Evolutionary conservation across 139 green algal genomes (phyloP), one percentile per base, ranked within the genome.

Genomic region (Yamagishiella unicocca): DNA sequence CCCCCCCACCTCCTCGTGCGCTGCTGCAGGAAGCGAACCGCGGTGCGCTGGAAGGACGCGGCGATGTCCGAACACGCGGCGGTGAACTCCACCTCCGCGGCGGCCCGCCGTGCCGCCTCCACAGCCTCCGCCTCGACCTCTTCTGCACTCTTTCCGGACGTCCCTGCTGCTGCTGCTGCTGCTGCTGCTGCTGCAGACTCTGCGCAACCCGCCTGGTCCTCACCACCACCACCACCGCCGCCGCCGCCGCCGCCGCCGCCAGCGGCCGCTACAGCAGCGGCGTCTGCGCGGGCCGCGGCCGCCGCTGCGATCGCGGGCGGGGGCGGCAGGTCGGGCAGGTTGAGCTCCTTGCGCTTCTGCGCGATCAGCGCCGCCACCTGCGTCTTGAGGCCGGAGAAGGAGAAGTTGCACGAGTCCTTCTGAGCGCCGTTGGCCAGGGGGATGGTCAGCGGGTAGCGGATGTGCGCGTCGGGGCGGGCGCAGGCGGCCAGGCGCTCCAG

Each of bases 401-500:
- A 94, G 75, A 85, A 93, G 82, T 89, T 91, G 82, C 90, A 91
- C 29, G 45, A 87, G 62, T 87, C 87, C 37, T 83, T 87, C 38
- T 93, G 83, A 22, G 72, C 61, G 2, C 80, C 79, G 72, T 79
- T 85, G 46, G 85, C 45, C 53, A 87, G 68, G 37, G 55, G 87
- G 19, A 75, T 46, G 67, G 71, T 80, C 24, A 71, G 55, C 35
- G 68, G 87, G 66, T 79, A 74, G 73, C 75, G 66, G 14, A 53
- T 66, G 84, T 93, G 84, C 27, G 76, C 88, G n/a, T 73, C 27
- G 33, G 92, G 72, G 87, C 95, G 87, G 9, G 94, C 95, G 22
- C 75, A 40, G 37, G 33, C 33, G 1, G 96, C 96, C 40, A 97
- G 78, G 8, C 53, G 46, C 89, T 98, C 96, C 54, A 98, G 80